Evolutionary conservation across 139 green algal genomes (phyloP), one percentile per base, ranked within the genome.

Genomic region (Haematococcus sp.): DNA sequence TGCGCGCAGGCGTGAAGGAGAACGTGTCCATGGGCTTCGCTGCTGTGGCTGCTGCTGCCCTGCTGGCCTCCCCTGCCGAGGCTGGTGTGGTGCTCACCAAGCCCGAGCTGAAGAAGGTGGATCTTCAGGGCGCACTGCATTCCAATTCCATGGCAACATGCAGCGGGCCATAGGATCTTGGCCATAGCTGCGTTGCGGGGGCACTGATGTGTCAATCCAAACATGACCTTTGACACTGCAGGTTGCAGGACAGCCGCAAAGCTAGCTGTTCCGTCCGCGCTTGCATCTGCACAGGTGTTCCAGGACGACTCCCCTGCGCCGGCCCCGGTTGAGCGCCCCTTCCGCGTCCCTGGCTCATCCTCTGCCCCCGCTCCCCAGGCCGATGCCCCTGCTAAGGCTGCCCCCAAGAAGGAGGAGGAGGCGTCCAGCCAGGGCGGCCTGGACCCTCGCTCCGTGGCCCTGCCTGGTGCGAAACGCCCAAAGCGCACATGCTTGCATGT

Each of bases 21-120:
- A 33, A 35, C 20, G 67, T 44, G 19, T 60, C 31, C n/a, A 28
- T 77, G 27, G 59, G 32, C 28, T 17, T 34, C 2, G 71, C 46
- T n/a, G 23, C 59, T 40, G 43, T 77, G n/a, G 59, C 59, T 27
- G 71, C 71, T 51, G 58, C 71, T 54, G 31, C 44, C 7, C 63
- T 78, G 43, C 43, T 78, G 3, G n/a, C 31, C 31, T 19, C 63
- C 13, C 60, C 49, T 27, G 43, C 46, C 30, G 3, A 66, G 3
- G 72, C 72, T 59, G 72, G 72, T 23, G 72, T 78, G 34, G 63
- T 78, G 20, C 30, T 71, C 4, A n/a, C 43, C 40, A 43, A 77
- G 60, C 71, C 71, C 7, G 7, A 63, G 40, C 19, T 71, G 30
- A 77, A 77, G 71, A 77, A 71, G 60, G 71, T 77, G 56, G 27